Evolutionary conservation across 768 basidiomycete species (phyloP).

Genomic region (Collybia sp.): DNA sequence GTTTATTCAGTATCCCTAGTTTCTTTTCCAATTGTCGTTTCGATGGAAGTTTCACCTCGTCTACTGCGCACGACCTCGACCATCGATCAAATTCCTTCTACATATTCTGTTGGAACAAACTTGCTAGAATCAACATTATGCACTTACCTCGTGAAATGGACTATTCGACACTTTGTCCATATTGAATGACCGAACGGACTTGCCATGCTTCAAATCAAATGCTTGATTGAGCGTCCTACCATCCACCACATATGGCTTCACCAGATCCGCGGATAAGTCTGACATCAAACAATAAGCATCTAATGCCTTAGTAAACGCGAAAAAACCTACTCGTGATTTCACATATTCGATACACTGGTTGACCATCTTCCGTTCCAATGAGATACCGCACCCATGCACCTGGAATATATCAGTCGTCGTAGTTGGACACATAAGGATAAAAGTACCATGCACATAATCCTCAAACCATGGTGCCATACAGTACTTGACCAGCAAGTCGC

Average conservation of each 20-base stretch:
- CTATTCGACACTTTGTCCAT: conserved; percentile 91
- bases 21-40: conserved; percentile 67
- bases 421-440: conserved; percentile 2
- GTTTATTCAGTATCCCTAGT: conserved; percentile 51
- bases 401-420: conserved; percentile 20
- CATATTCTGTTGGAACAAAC: conserved; percentile 3
- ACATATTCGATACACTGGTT: conserved; percentile 77
- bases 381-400: conserved; percentile 86
- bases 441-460: conserved; percentile 72
- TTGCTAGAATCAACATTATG: not conserved
- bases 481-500: conserved; percentile 68
- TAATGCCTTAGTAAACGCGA: not conserved
- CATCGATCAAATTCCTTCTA: conserved; percentile 77
- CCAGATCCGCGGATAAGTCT: conserved; percentile 46
- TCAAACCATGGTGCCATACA: conserved; percentile 82
- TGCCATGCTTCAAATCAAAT: conserved; percentile 77
- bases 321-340: conserved; percentile 65
- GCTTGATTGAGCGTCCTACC: conserved; percentile 58
- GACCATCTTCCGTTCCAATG: conserved; percentile 57
- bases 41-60: conserved; percentile 63
- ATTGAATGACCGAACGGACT: conserved; percentile 48
- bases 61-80: conserved; percentile 31
- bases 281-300: conserved; percentile 2
- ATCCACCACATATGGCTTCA: conserved; percentile 72
- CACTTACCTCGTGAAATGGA: conserved; percentile 54